Base-by-base conservation (phyloP, 495 filamentous ascomycete species). In the Antarctomyces pellizariae region DNA sequence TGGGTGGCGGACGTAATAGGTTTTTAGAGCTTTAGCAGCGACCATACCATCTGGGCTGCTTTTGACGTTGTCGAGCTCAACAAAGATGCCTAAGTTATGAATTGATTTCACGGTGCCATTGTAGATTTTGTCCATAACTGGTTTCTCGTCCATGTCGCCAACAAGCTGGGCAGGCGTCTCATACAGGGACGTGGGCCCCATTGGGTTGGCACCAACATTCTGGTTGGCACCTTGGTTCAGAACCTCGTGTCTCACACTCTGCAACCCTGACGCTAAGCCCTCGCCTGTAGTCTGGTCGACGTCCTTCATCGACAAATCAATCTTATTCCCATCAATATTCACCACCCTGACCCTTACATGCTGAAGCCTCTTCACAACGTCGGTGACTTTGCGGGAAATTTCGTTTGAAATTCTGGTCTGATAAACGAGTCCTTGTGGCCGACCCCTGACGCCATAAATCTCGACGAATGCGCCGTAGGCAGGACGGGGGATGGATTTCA, bases 381-480 rank as follows among this genome's bases (percentile, higher is more conserved):
- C 86, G 0, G 75, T 83, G 36, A n/a, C n/a, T n/a, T n/a, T n/a
- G n/a, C n/a, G n/a, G n/a, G n/a, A n/a, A 76, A 0, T 84, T 86
- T 37, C 93, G 75, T 37, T 90, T 89, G 16, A 93, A 78, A 14
- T 83, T 67, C 18, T 70, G 69, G 1, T 78, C 77, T 37, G 64
- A 47, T 97, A 84, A 4, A 95, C 84, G 41, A 97, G 59, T 2
- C 86, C 86, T 39, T 91, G 82, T 13, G 89, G 72, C 43, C 80
- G 86, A n/a, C 83, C 79, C 44, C 58, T 67, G 3, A 97, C 71
- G 13, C 78, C 76, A 38, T 67, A 56, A n/a, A 97, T 49, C 37
- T 84, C 92, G 26, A 97, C 82, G 47, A 97, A 97, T 9, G 72
- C 78, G 18, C 86, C 86, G 50, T 93, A 97, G 36, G 91, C 76